Conservation (phyloP, 2,329 filamentous ascomycete species). For the Pestalotiopsis sp. region DNA sequence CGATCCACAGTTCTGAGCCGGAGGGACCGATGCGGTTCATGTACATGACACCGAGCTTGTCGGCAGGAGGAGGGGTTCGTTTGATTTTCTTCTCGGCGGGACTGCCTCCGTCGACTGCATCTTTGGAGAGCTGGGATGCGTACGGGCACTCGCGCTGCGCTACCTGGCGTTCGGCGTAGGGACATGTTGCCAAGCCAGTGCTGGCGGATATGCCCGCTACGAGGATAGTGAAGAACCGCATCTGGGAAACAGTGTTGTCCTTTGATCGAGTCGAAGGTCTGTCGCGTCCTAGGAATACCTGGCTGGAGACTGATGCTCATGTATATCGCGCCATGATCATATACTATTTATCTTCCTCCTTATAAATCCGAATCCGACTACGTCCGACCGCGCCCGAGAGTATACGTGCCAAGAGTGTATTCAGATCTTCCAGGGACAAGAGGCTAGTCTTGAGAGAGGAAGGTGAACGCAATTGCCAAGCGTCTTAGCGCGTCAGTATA, state of each 20-base stretch:
- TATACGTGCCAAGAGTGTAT: not conserved
- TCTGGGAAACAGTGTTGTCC: not conserved
- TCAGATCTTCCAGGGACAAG: not conserved
- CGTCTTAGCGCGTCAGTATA: not conserved
- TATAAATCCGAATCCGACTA: not conserved
- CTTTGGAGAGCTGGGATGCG: not conserved
- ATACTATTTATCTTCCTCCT: not conserved
- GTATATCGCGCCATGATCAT: not conserved
- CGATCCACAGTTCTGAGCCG: constrained; percentile 26
- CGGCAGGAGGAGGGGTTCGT: not conserved
- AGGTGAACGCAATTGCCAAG: not conserved
- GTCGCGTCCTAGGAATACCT: not conserved
- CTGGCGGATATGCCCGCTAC: not conserved
- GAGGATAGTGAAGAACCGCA: not conserved
- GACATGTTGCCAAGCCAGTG: not conserved
- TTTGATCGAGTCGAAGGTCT: not conserved
- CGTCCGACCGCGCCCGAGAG: not conserved
- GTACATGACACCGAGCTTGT: constrained; percentile 13
- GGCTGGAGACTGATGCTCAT: not conserved
- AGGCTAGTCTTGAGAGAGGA: not conserved
- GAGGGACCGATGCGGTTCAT: constrained; percentile 26
- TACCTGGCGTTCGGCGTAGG: not conserved
- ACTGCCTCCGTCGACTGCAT: not conserved
- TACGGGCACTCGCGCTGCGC: not conserved
- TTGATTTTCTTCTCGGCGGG: not conserved